These are phyloP conservation scores for Cryptococcus hybrid DNA, from an alignment of 1,284 basidiomycete species.

Conservation along the genomic window DNA sequence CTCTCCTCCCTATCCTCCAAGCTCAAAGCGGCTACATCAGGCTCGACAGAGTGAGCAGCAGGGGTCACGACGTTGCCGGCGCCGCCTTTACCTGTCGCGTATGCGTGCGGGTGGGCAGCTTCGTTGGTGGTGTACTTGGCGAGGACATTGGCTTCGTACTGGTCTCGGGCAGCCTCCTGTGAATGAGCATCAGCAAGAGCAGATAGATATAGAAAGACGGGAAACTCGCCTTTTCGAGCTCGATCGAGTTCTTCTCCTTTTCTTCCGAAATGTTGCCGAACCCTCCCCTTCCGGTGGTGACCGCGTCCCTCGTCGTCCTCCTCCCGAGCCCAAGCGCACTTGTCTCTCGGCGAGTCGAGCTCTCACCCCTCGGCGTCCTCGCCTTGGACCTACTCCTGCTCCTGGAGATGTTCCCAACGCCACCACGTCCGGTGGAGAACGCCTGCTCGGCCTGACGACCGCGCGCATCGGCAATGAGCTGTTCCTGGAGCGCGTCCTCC, in stretches of 20 bases:
- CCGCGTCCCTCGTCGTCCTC: background rate
- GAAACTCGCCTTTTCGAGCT: slow-evolving; percentile 28
- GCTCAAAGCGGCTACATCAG: slow-evolving; percentile 24
- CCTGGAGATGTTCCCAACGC: slow-evolving; percentile 44
- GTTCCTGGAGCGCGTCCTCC: slow-evolving; percentile 44
- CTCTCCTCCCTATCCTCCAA: slow-evolving; percentile 38
- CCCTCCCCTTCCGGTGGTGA: slow-evolving; percentile 39
- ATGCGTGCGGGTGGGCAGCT: slow-evolving; percentile 30
- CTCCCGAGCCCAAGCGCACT: slow-evolving; percentile 3
- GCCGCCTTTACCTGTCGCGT: slow-evolving; percentile 41
- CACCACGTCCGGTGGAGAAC: slow-evolving; percentile 47
- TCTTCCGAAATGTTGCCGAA: slow-evolving; percentile 48
- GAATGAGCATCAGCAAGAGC: background rate
- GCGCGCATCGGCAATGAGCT: slow-evolving; percentile 43
- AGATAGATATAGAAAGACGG: background rate
- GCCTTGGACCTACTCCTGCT: slow-evolving; percentile 24
- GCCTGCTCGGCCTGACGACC: slow-evolving; percentile 40
- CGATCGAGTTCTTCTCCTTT: slow-evolving; percentile 28
- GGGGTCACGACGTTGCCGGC: slow-evolving; percentile 36
- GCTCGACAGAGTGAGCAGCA: slow-evolving; percentile 4
- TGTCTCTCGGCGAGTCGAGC: slow-evolving; percentile 4
- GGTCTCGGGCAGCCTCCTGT: slow-evolving; percentile 21
- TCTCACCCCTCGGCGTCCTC: slow-evolving; percentile 1
- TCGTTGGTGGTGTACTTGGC: slow-evolving; percentile 38
- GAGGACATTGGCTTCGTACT: slow-evolving; percentile 36